A percentile compares a stretch with the other conserved stretches of the same genome.
These are phyloP conservation scores for Colletotrichum theobromicola DNA, from an alignment of 2,329 filamentous ascomycete species.

Conservation along the genomic window DNA sequence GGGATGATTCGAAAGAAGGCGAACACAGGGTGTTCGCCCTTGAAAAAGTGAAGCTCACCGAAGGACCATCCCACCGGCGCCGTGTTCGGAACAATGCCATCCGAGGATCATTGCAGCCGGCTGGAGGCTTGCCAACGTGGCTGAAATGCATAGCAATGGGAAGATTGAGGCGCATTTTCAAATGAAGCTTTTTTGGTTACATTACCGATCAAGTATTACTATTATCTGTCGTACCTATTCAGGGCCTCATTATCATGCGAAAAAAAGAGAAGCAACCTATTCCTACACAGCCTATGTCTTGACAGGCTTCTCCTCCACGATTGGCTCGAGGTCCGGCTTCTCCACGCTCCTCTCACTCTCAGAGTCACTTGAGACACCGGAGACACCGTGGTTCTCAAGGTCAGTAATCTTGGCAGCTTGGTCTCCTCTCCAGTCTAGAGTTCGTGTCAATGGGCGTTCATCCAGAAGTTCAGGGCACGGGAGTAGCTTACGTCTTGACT, in stretches of 20 bases:
- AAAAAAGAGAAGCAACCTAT: background rate
- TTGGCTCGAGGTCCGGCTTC: background rate
- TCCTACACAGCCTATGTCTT: background rate
- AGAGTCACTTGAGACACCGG: background rate
- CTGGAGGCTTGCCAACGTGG: background rate
- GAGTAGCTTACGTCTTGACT: conserved; percentile 6
- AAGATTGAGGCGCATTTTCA: background rate
- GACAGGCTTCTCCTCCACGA: background rate
- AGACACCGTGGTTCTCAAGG: conserved; percentile 2
- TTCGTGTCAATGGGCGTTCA: background rate
- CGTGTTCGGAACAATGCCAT: background rate
- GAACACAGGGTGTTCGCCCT: background rate
- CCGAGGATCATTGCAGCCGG: background rate
- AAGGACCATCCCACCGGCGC: background rate
- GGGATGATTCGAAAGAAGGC: background rate
- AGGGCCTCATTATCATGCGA: background rate
- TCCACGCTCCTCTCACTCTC: conserved; percentile 4
- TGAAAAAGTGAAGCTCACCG: background rate
- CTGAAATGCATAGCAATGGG: background rate
- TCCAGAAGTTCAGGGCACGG: background rate
- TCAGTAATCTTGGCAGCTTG: conserved; percentile 6
- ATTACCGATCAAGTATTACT: background rate
- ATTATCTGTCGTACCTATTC: background rate
- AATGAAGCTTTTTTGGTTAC: background rate
- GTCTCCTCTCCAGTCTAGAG: conserved; percentile 7